Evolutionary conservation across 257 asterid genomes (phyloP), one percentile per base, ranked within the genome.

Genomic region (Penstemon eatonii): DNA sequence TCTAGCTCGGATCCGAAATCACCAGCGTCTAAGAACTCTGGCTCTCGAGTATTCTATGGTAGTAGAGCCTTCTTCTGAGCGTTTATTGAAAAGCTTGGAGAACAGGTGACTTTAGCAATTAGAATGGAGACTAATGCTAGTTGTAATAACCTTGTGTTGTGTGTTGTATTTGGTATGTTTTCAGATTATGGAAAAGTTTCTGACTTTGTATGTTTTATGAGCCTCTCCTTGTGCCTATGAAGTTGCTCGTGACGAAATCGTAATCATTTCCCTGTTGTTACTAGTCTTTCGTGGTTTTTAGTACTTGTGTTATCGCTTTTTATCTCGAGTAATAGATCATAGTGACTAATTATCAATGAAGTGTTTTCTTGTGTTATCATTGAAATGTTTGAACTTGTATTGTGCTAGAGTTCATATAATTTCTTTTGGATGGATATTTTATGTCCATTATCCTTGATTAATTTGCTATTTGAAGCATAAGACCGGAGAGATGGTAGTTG

Each of bases 51-150:
- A 64, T 94, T 94, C 70, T 94, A 94, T 73, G 97, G 99, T 43
- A 90, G 97, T 60, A 78, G 97, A 79, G 99, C 99, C 72, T 93
- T 93, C 86, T 93, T 93, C 90, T 91, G 86, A 94, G 81, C 76
- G 46, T 65, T 63, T 63, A 46, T 43, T 66, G 56, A 63, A 39
- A 57, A 62, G 75, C 70, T 69, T 69, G 40, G 75, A 42, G 56
- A 59, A 70, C 79, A 58, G 67, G 82, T 85, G 90, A 78, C 85
- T 69, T 82, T 82, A 79, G 86, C 60, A 61, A 25, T 71, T 86
- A 84, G 89, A 79, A 73, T 53, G 76, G 52, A 74, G 78, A 72
- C 84, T 80, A 79, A 75, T 71, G 82, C 75, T 76, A 59, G 78
- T 71, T 11, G 71, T 75, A 72, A 75, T 75, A 67, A 70, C 75